Evolutionary conservation across 78 protist genomes (phyloP).

Genomic region (Cyanophora paradoxa): DNA sequence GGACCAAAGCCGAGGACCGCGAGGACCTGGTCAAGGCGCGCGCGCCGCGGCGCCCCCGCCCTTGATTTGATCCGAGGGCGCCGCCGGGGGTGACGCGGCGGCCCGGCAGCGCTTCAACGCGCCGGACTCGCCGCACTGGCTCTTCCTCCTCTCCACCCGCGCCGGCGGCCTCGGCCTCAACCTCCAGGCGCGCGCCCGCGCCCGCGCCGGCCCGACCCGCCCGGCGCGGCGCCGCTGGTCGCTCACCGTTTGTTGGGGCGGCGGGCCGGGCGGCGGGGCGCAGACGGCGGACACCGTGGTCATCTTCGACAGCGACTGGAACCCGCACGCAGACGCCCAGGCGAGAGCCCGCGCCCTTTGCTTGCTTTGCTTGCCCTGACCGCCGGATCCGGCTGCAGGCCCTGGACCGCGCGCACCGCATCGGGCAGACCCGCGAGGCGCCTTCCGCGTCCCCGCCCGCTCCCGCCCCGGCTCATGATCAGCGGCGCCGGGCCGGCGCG

Average conservation of each 20-base stretch:
- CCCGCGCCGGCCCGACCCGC: no score
- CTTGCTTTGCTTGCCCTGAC: no score
- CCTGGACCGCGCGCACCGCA: conserved; percentile 93
- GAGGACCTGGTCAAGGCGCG: conserved; percentile 10
- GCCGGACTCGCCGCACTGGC: not conserved
- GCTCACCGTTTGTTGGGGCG: no score
- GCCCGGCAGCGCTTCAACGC: not conserved
- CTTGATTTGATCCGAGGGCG: not conserved
- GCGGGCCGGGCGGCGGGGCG: no score
- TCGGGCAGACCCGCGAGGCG: conserved; percentile 94
- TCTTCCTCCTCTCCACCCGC: conserved; percentile 85
- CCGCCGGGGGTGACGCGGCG: not conserved
- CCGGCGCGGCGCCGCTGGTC: no score
- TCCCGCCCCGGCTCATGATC: no score
- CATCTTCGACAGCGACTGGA: conserved; percentile 96
- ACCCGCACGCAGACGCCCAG: conserved; percentile 95
- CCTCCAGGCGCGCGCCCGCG: conserved; percentile 58
- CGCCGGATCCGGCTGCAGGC: no score
- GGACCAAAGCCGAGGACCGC: not conserved
- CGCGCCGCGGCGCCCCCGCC: not conserved
- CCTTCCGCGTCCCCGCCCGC: no score
- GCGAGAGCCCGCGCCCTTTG: no score
- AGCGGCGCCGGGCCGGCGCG: no score
- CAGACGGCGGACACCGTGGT: conserved; percentile 95
- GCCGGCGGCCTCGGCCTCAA: conserved; percentile 99